Evolutionary conservation across 148 eudicot species (phyloP), one percentile per base, ranked within the genome.

Genomic region (Camellia japonica): DNA sequence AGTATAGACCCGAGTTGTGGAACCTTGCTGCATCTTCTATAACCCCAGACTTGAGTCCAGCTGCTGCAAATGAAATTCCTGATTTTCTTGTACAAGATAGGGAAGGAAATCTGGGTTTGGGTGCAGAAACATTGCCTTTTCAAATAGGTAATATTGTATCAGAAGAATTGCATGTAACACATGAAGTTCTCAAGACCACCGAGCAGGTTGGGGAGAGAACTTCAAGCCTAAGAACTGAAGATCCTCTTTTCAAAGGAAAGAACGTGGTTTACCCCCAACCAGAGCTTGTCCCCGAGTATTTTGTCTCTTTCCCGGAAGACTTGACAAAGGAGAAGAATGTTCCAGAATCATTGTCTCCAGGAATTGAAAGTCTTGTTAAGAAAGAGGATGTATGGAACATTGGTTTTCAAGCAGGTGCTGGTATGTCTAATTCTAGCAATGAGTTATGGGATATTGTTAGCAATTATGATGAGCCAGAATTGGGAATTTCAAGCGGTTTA

Each of bases 381-480:
- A 85, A 83, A 71, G 85, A 85, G 68, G 87, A 77, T 4, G 30
- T 58, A 15, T 83, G 87, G 87, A 74, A 43, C 85, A 83, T 69
- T 74, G 87, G 82, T 73, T 80, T 84, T 62, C 88, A 80, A 78
- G 41, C 79, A 8, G 73, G 84, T 64, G 78, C 75, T 47, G 86
- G 84, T 83, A 81, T 87, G 82, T 80, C 87, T 71, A 69, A 73
- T 82, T 78, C 90, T 47, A 58, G 79, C 58, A 61, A 62, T 67
- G 89, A 76, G 55, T 67, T 88, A 18, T 90, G 89, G 89, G 79
- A 73, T 81, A 80, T 42, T 71, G 52, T 83, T 65, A 74, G 82
- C 74, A 74, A 83, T 70, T 89, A 80, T 84, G 87, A 84, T 77
- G 58, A 84, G 54, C 86, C 91, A 4, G 93, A 80, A 38, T 78